Conservation (phyloP, 2,329 filamentous ascomycete species). For the Aotearoamyces nothofagi region DNA sequence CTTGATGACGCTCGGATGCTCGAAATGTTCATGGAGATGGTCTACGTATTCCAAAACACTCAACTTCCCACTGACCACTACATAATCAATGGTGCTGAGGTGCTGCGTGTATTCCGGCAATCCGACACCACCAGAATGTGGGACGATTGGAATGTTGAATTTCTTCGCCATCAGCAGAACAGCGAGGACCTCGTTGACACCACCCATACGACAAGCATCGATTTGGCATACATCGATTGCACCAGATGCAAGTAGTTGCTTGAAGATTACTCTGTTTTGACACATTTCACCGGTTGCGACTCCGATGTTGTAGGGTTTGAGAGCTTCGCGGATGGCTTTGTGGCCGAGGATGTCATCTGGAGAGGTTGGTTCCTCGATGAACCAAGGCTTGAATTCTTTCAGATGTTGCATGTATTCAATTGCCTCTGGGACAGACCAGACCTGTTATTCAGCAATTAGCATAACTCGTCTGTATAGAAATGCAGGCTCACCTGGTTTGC, state of each 20-base stretch:
- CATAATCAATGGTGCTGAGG: conserved; percentile 78
- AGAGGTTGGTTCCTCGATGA: conserved; percentile 83
- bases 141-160: conserved; percentile 64
- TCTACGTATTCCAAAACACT: conserved; percentile 80
- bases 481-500: conserved; percentile 61
- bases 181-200: conserved; percentile 78
- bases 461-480: too few species aligned
- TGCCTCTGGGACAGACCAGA: conserved; percentile 79
- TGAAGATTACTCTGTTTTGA: conserved; percentile 86
- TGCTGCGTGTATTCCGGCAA: conserved; percentile 87
- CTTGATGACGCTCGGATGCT: conserved; percentile 61
- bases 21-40: conserved; percentile 80
- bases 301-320: conserved; percentile 57
- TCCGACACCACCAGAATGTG: conserved; percentile 79
- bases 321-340: conserved; percentile 64
- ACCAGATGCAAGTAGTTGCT: conserved; percentile 65
- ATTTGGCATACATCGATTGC: conserved; percentile 85
- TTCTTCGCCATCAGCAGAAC: conserved; percentile 42
- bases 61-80: conserved; percentile 64
- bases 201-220: conserved; percentile 75
- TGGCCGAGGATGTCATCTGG: conserved; percentile 81
- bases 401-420: conserved; percentile 73
- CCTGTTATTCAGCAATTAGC: too few species aligned
- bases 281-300: conserved; percentile 90
- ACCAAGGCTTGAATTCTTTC: conserved; percentile 71